Conservation (phyloP, 768 basidiomycete genomes). For the Rubroboletus pulcherrimus region DNA sequence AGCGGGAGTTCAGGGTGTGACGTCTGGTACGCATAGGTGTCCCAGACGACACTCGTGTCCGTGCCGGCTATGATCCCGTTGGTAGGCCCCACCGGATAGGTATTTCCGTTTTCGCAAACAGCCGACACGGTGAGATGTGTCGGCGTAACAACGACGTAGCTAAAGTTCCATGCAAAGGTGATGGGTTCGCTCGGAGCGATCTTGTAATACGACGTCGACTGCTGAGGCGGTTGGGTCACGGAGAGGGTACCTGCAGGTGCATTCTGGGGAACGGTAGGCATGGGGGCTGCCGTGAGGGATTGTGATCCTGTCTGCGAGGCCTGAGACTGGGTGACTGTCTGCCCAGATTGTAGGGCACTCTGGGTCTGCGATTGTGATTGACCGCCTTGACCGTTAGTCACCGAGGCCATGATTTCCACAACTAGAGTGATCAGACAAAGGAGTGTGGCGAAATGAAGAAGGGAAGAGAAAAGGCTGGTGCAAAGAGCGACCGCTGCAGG, state of each 20-base stretch:
- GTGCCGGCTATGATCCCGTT: slow-evolving; percentile 48
- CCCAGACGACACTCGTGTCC: slow-evolving; percentile 53
- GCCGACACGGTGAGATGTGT: slow-evolving; percentile 55
- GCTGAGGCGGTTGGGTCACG: slow-evolving; percentile 78
- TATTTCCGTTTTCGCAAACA: slow-evolving; percentile 59
- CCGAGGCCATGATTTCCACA: too few relatives aligned
- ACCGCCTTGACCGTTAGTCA: too few relatives aligned
- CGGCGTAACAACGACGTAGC: slow-evolving; percentile 65
- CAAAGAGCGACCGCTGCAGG: too few relatives aligned
- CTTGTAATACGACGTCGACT: slow-evolving; percentile 84
- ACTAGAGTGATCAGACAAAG: background rate
- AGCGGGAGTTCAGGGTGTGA: slow-evolving; percentile 47
- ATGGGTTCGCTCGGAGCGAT: slow-evolving; percentile 69
- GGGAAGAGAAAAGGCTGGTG: background rate
- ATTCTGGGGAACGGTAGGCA: slow-evolving; percentile 42
- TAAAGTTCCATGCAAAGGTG: slow-evolving; percentile 92
- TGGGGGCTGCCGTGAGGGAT: slow-evolving; percentile 2
- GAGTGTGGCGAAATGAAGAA: background rate
- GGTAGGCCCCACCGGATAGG: slow-evolving; percentile 61
- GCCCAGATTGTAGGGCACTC: background rate
- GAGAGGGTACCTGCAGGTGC: slow-evolving; percentile 62
- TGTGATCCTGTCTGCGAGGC: slow-evolving; percentile 4
- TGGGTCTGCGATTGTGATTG: too few relatives aligned
- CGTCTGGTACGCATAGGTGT: slow-evolving; percentile 51
- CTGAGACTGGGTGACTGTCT: background rate